Evolutionary conservation across 1,284 basidiomycete genomes (phyloP).

Genomic region (Apiotrichum porosum): DNA sequence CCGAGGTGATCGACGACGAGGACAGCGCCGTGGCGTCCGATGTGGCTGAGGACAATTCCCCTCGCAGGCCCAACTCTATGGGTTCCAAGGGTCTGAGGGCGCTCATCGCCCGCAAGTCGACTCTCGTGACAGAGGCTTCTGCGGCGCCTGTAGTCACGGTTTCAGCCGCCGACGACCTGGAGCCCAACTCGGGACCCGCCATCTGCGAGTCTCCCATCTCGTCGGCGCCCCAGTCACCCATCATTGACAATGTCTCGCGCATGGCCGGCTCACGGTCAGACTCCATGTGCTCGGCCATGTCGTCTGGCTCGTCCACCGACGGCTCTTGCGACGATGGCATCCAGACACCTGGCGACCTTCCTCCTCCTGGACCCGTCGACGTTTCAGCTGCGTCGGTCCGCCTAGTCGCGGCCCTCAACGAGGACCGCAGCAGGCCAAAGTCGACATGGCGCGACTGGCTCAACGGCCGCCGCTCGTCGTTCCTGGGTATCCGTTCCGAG

Average conservation of each 20-base stretch:
- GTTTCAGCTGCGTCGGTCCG: slow-evolving; percentile 13
- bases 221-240: neutral
- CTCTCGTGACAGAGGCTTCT: neutral
- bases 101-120: slow-evolving; percentile 8
- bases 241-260: neutral
- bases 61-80: too few relatives aligned
- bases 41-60: neutral
- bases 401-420: slow-evolving; percentile 6
- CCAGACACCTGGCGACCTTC: slow-evolving; percentile 25
- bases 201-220: too few relatives aligned
- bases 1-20: too few relatives aligned
- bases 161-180: too few relatives aligned
- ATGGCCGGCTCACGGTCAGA: slow-evolving; percentile 19
- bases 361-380: slow-evolving; percentile 14
- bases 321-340: slow-evolving; percentile 31
- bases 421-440: slow-evolving; percentile 5
- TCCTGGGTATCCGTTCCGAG: slow-evolving; percentile 12
- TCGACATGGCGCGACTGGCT: slow-evolving; percentile 18
- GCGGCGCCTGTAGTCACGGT: too few relatives aligned
- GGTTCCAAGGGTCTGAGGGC: slow-evolving; percentile 7
- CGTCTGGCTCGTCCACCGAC: slow-evolving; percentile 25
- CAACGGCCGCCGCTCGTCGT: slow-evolving; percentile 9
- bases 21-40: neutral
- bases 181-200: too few relatives aligned
- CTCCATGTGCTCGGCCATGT: slow-evolving; percentile 26